A percentile compares a stretch with the other conserved stretches of the same genome.
These are phyloP conservation scores for Thamnidium elegans DNA, from an alignment of 192 early-diverging fungal genomes.

Conservation along the genomic window DNA sequence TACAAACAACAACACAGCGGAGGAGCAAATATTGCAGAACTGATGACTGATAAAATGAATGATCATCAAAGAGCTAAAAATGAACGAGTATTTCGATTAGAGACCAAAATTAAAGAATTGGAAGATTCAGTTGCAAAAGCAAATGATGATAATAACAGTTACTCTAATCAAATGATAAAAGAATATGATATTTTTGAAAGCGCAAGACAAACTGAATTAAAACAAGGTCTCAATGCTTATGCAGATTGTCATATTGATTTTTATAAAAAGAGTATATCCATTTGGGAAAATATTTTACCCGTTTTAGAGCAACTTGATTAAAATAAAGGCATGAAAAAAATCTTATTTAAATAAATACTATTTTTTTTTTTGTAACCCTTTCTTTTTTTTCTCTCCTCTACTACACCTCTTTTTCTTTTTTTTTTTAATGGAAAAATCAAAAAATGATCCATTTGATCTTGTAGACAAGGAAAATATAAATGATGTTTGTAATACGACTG, in stretches of 20 bases:
- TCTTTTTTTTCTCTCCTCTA: background rate
- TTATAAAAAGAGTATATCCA: slow-evolving; percentile 68
- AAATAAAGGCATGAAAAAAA: too few relatives aligned
- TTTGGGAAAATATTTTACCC: slow-evolving; percentile 87
- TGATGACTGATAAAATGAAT: slow-evolving; percentile 83
- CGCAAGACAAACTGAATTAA: slow-evolving; percentile 80
- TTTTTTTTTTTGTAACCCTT: background rate
- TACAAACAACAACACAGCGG: slow-evolving; percentile 50
- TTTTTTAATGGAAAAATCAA: slow-evolving; percentile 1
- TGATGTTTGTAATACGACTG: too few relatives aligned
- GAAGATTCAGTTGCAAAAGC: slow-evolving; percentile 76
- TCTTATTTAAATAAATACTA: background rate
- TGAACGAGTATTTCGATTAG: slow-evolving; percentile 75
- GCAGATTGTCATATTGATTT: slow-evolving; percentile 82
- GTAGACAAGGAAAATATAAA: slow-evolving; percentile 1
- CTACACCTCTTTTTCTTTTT: background rate
- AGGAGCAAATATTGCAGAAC: slow-evolving; percentile 55
- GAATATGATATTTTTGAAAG: slow-evolving; percentile 83
- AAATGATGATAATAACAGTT: slow-evolving; percentile 62
- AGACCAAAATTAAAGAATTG: slow-evolving; percentile 74
- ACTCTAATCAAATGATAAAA: slow-evolving; percentile 74
- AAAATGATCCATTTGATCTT: slow-evolving; percentile 6
- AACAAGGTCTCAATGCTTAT: slow-evolving; percentile 71
- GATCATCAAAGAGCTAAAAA: slow-evolving; percentile 78
- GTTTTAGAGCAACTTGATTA: slow-evolving; percentile 52